Base-by-base conservation (phyloP, 345 rosid genomes). In the Pugionium dolabratum region DNA sequence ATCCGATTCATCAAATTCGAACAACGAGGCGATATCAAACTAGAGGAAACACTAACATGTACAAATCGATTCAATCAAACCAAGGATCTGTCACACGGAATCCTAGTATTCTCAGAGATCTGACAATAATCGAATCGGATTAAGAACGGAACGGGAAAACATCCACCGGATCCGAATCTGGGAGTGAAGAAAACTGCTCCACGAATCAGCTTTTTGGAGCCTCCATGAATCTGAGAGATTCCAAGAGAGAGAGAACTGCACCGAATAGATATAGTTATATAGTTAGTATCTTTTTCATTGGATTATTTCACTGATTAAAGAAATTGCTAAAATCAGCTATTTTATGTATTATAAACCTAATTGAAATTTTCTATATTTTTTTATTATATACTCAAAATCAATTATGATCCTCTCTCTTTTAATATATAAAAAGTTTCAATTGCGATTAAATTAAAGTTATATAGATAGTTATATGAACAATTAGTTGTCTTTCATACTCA, bases 121-220 rank as follows among this genome's bases (percentile, higher is more conserved):
- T 27, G 54, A 66, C 10, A 51, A 37, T 49, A 74, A 74, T 60
- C 64, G 59, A 74, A 67, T 67, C 64, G 40, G 67, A 65, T 26
- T 28, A 51, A 80, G 78, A 85, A 79, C 79, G 72, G 81, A 77
- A 75, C 77, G 37, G 53, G 6, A 3, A 29, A 11, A 4, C 62
- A 5, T 37, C 53, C 29, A 44, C 35, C 52, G 67, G 78, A 82
- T 79, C 77, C 68, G 83, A 82, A 81, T 78, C 85, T 64, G 53
- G 73, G 54, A 64, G 31, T 32, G 58, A 44, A 41, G 46, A 39
- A 52, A 45, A 1, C 52, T 5, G 72, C 64, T 62, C 59, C 11
- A 56, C 33, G 70, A 63, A 71, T 71, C 75, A 72, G 65, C 59
- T 72, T 72, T 72, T 55, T 56, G 59, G 59, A 64, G 65, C 42